phyloP scores from a whole-genome alignment of 306 rosid species.

The Castanea mollissima region DNA sequence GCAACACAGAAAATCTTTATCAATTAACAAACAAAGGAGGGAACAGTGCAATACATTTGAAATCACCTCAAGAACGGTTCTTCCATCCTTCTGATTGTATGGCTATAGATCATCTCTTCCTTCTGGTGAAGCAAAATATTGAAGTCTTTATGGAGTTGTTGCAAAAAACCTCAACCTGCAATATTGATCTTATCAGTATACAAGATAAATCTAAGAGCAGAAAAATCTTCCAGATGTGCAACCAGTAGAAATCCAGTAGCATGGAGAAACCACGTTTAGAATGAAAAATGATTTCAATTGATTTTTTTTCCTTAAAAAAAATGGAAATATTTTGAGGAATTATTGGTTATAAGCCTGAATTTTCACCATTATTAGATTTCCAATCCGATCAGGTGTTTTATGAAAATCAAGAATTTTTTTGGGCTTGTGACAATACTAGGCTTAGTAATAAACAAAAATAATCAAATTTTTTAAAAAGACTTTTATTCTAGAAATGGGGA shows the following conservation, averaged over 20 bases:
- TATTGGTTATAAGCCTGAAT: background rate
- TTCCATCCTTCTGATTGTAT: constrained; percentile 90
- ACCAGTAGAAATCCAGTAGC: background rate
- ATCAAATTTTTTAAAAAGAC: background rate
- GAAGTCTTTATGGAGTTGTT: constrained; percentile 69
- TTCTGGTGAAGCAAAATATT: constrained; percentile 91
- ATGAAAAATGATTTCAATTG: background rate
- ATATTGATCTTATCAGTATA: constrained; percentile 18
- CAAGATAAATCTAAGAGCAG: constrained; percentile 17
- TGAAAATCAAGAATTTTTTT: background rate
- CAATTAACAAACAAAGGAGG: background rate
- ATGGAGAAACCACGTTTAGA: constrained; percentile 9
- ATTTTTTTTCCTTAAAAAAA: background rate
- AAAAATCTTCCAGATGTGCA: constrained; percentile 1
- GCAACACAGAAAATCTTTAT: background rate
- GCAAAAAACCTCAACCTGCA: constrained; percentile 85
- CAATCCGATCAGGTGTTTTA: background rate
- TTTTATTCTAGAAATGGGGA: background rate
- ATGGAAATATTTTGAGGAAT: background rate
- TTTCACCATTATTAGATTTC: background rate
- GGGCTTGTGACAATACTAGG: background rate
- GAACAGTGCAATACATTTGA: constrained; percentile 12
- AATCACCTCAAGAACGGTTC: constrained; percentile 85
- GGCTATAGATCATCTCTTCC: constrained; percentile 96
- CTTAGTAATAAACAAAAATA: background rate